Base-by-base conservation (phyloP, 345 rosid genomes). In the Hibiscus tridactylites region DNA sequence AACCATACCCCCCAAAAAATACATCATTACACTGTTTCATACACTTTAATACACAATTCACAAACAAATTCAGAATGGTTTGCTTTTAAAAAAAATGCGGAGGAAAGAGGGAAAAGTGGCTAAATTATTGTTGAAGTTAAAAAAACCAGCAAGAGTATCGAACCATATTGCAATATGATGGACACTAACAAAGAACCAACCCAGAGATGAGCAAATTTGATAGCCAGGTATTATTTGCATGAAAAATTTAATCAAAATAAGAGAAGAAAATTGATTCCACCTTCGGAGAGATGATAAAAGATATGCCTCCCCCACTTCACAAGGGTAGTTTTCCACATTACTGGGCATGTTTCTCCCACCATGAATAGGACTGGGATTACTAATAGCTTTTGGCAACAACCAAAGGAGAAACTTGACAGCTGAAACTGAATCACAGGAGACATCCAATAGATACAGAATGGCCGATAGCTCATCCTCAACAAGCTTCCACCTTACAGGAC, bases 401-500 rank as follows among this genome's bases (percentile, higher is more conserved):
- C 99, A 92, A n/a, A 92, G 84, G 72, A 92, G 82, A 75, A 96
- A 88, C 75, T 87, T 96, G 77, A 82, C 85, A 35, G 89, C 91
- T 53, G 89, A 88, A 78, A 85, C 87, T 76, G 84, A 82, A 76
- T 92, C 99, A 57, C 81, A 73, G 79, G 90, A 89, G 57, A 83
- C 75, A 85, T 95, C 99, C 87, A 95, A 76, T 75, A 95, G 75
- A 82, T 87, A 90, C 76, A 92, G 74, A 71, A 95, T 72, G 59
- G 86, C 71, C 73, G 93, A 89, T 62, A 95, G 81, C 83, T 92
- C 98, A 71, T 92, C 97, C 81, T 87, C 97, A 72, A 92, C 90
- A 74, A 95, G 88, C 84, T 86, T 95, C 99, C 99, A 92, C 72
- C 82, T 79, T 39, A 74, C 26, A 44, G 87, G 76, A 74, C 73